Conservation (phyloP, 2,329 filamentous ascomycete species). For the Colletotrichum gloeosporioides region DNA sequence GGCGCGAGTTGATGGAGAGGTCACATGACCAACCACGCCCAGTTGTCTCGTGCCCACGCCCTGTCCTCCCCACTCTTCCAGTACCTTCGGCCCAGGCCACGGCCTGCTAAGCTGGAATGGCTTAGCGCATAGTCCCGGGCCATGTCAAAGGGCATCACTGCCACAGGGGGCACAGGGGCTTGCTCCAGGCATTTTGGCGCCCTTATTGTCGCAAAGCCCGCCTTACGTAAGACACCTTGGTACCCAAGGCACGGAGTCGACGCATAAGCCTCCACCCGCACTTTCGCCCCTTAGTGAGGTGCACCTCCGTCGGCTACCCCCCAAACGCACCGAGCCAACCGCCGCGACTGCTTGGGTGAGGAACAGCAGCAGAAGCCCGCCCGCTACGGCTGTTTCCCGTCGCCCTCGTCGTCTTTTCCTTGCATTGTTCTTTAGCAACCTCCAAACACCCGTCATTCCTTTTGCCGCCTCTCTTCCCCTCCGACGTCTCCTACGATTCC, state of each 20-base stretch:
- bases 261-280: background rate
- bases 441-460: constrained; percentile 4
- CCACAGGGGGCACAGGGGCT: constrained; percentile 1
- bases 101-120: background rate
- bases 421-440: constrained; percentile 8
- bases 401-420: background rate
- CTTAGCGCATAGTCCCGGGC: background rate
- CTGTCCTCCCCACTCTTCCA: background rate
- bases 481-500: constrained; percentile 1
- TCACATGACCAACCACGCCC: too few relatives aligned
- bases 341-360: background rate
- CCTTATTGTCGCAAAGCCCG: background rate
- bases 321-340: background rate
- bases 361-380: background rate
- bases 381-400: background rate
- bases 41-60: background rate
- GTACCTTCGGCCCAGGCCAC: background rate
- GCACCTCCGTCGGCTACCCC: background rate
- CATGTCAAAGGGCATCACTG: background rate
- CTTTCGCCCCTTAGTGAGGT: background rate
- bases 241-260: background rate
- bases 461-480: background rate
- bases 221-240: background rate
- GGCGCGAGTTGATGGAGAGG: too few relatives aligned
- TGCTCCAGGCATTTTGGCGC: background rate